Base-by-base conservation (phyloP, 345 rosid genomes). In the Hypericum androsaemum region DNA sequence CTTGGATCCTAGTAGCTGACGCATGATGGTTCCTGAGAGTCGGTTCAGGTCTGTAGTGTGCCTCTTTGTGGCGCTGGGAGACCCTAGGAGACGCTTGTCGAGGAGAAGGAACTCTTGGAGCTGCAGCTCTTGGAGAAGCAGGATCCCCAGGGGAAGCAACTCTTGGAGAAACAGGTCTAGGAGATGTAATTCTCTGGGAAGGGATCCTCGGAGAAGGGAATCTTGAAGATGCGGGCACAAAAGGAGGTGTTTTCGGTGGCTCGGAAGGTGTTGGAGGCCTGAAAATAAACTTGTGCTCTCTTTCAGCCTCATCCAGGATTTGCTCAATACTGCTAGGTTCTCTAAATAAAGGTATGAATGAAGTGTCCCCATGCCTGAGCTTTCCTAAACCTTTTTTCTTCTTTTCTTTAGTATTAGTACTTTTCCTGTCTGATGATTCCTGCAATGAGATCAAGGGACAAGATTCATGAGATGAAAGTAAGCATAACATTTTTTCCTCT, bases 261-360 rank as follows among this genome's bases (percentile, higher is more conserved):
- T 70, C 80, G 1, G 78, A 68, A 58, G 82, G 77, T 7, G 72
- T 73, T 13, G 88, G 95, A 55, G 97, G 97, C 65, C 83, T 72
- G 69, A 83, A 86, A 43, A 71, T 54, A 61, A 88, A 57, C 35
- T 68, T 76, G 45, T 88, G 87, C 58, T 83, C 99, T 57, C 87
- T 70, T 72, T 94, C 99, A 10, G 90, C 99, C 50, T 94, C 99
- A 53, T 76, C 92, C 50, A 94, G 70, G 43, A 94, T 94, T 71
- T 83, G 74, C 72, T 94, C 99, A 38, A 94, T 77, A 66, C 97
- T 94, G 62, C 97, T 94, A 0, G 99, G 95, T 64, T 69, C 74
- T 64, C 81, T 80, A 65, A 88, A 85, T 41, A 74, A 68, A 5
- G 97, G 97, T 64, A 88, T 80, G 68, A 85, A 83, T 50, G 95